Percentiles rank a stretch among this genome's conserved stretches.
Evolutionary conservation across 495 filamentous ascomycete species (phyloP).

Genomic region (Tuber umbilicatum): DNA sequence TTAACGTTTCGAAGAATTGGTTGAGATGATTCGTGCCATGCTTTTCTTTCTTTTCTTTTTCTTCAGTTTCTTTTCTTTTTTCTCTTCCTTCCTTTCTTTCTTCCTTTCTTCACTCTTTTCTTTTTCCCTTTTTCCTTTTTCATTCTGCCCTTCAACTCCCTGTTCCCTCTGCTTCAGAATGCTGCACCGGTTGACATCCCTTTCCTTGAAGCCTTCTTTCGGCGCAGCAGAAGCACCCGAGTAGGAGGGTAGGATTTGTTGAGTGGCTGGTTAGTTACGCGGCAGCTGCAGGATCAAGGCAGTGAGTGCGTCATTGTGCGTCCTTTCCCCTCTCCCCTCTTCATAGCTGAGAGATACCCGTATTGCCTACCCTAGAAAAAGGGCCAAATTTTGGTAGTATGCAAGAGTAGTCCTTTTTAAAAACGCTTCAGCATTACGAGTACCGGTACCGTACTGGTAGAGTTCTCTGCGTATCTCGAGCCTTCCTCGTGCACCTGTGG

Average conservation of each 20-base stretch:
- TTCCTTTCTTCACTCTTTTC: not conserved
- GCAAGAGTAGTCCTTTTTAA: not conserved
- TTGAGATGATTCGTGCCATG: not conserved
- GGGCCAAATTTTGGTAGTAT: not conserved
- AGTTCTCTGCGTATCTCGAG: not conserved
- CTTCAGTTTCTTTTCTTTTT: not conserved
- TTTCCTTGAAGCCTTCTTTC: not conserved
- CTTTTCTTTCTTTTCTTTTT: not conserved
- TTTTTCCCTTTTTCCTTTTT: not conserved
- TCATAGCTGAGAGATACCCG: not conserved
- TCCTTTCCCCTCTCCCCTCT: not conserved
- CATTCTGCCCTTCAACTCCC: not conserved
- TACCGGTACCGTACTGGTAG: not conserved
- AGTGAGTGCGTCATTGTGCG: not conserved
- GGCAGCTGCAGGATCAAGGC: conserved; percentile 3
- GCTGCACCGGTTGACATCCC: not conserved
- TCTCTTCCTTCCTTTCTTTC: not conserved
- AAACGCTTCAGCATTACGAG: not conserved
- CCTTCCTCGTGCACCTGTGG: not conserved
- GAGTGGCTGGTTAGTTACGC: not conserved
- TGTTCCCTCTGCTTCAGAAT: not conserved
- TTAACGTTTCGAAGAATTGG: not conserved
- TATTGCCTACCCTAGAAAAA: not conserved
- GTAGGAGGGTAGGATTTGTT: not conserved
- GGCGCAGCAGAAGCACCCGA: not conserved